Conservation (phyloP, 768 basidiomycete species). For the Floccularia luteovirens region DNA sequence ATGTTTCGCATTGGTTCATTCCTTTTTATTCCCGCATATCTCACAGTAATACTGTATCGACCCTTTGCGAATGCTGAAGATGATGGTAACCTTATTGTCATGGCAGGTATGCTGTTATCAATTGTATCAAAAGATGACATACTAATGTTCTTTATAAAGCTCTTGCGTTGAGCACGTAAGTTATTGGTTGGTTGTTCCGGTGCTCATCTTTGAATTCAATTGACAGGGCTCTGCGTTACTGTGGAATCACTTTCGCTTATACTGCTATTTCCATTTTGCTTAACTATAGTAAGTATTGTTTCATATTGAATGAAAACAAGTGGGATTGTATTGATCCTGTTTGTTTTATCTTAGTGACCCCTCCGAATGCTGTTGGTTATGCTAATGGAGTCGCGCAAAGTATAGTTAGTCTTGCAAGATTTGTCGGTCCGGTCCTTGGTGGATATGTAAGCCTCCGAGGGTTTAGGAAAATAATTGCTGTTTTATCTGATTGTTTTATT, state of each 20-base stretch:
- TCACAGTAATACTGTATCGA: conserved; percentile 70
- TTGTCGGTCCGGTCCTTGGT: conserved; percentile 80
- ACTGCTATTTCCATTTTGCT: conserved; percentile 86
- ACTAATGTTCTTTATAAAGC: conserved; percentile 30
- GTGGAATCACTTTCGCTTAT: conserved; percentile 84
- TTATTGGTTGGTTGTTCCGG: conserved; percentile 3
- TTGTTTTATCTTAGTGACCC: conserved; percentile 69
- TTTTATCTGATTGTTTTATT: conserved; percentile 8
- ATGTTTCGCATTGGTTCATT: conserved; percentile 88
- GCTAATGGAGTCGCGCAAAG: conserved; percentile 97
- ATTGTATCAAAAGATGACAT: conserved; percentile 6
- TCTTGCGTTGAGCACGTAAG: conserved; percentile 77
- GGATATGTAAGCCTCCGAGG: conserved; percentile 53
- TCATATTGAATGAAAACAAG: not conserved
- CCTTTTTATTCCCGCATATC: conserved; percentile 86
- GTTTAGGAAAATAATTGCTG: conserved; percentile 1
- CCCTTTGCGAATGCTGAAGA: conserved; percentile 61
- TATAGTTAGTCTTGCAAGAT: conserved; percentile 88
- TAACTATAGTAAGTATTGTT: conserved; percentile 57
- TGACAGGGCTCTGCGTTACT: conserved; percentile 75
- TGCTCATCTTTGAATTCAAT: conserved; percentile 4
- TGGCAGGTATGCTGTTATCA: conserved; percentile 51
- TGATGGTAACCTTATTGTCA: conserved; percentile 72
- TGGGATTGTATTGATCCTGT: not conserved
- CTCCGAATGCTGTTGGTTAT: conserved; percentile 79